Evolutionary conservation across 169 alveolate genomes (phyloP), one percentile per base, ranked within the genome.

Genomic region (Plasmodium vivax): DNA sequence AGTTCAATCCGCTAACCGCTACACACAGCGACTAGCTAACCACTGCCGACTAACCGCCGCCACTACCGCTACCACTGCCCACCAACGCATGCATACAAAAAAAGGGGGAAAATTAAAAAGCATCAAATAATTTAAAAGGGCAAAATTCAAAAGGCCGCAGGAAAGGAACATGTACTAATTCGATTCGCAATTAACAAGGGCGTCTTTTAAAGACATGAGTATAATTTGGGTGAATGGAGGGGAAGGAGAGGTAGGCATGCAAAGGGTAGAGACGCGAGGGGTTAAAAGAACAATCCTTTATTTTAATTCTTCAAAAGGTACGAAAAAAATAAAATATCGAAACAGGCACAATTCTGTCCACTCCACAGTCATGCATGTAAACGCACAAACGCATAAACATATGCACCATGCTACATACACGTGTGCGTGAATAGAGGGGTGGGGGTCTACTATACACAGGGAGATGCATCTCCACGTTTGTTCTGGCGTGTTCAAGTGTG

Each of bases 81-180:
- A 51, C 62, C 62, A 51, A 51, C 23, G 62, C 62, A 51, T 51
- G 23, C 62, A 51, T 2, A 43, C 91, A 83, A 56, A 56, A 83
- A 83, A 56, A 19, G 62, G 27, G 73, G 73, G 19, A 83, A 54
- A 62, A 54, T 58, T 54, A 83, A 83, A 83, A 83, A 56, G 91
- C 91, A 83, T 56, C 91, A 83, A 83, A 83, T 83, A 30, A 54
- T 58, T 51, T 54, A 58, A 83, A 83, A 43, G 34, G 32, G 41
- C 54, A 6, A 81, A 51, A 82, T n/a, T 56, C 19, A 41, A 16
- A 83, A 83, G 72, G 38, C 62, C 62, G n/a, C 12, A 51, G 34
- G 41, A 36, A 81, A 19, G 68, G n/a, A 81, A 81, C 10, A 43
- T 80, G 68, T 43, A 81, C 51, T 43, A 43, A 45, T 81, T 41